Base-by-base conservation (phyloP, 1,139 yeast species). In the Barnettozyma hawaiiensis region DNA sequence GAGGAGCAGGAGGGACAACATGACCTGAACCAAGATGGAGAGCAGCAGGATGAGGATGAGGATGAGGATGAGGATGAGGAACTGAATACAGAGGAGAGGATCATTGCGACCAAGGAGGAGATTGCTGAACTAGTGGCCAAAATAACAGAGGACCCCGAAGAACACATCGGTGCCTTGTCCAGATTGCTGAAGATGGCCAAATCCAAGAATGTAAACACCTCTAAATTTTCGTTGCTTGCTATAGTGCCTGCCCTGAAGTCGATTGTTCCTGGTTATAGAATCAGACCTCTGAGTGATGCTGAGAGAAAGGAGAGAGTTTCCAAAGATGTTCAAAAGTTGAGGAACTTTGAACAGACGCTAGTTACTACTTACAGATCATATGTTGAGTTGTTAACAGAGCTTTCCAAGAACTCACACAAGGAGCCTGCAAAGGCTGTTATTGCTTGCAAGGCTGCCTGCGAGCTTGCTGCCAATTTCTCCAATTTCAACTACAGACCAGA, bases 141-240 rank as follows among this genome's bases (percentile, higher is more conserved):
- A 41, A 65, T 92, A 33, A 79, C 81, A 57, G 96, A 90, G 61
- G 89, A 87, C 47, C 97, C 98, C 1, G 97, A 92, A 60, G 96
- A 86, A 56, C 78, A 90, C 58, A 70, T 83, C 12, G 62, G 75
- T 6, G 72, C 81, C 39, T 67, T 92, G 21, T 73, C 85, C 3
- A 76, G 90, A 56, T 68, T 92, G 41, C 69, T 90, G 37, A 82
- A 77, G 50, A 79, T 86, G 82, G 71, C 86, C 1, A 74, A 71
- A 47, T 80, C 92, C 1, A 75, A 73, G 53, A 79, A 83, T 53
- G 70, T 81, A 35, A 80, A 78, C 44, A 80, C 87, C 7, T 72
- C 85, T 44, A 89, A 85, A 62, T 71, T 87, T 46, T 76, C 96
- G 1, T 67, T 86, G 45, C 67, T 89, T 53, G 81, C 97, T 1